A percentile compares a stretch with the other conserved stretches of the same genome.
These are phyloP conservation scores for Beauveria sp. DNA, from an alignment of 2,329 filamentous ascomycete genomes.

Conservation along the genomic window DNA sequence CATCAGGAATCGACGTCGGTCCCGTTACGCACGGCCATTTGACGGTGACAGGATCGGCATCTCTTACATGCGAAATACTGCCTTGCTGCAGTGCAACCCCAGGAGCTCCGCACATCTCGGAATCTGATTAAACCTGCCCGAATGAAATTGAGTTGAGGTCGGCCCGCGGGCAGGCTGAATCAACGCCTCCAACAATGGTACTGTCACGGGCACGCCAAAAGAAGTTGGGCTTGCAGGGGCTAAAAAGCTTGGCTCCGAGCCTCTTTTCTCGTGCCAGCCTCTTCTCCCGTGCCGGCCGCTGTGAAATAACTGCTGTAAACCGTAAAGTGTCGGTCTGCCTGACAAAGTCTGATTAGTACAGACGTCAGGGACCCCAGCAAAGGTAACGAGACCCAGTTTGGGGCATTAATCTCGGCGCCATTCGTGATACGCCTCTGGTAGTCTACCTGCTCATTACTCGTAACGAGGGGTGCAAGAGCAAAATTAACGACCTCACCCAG, in stretches of 20 bases:
- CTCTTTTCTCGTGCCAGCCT: not conserved
- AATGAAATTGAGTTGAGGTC: not conserved
- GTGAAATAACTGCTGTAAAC: too few species aligned
- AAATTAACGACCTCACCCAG: not conserved
- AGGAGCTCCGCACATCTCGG: not conserved
- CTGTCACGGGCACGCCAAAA: not conserved
- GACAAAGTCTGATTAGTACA: not conserved
- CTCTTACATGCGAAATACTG: not conserved
- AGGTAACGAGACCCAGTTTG: not conserved
- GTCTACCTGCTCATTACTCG: not conserved
- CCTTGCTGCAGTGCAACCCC: not conserved
- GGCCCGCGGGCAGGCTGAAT: not conserved
- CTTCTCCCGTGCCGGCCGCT: too few species aligned
- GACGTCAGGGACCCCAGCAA: not conserved
- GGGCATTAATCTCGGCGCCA: slow-evolving; percentile 7
- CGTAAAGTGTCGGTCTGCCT: not conserved
- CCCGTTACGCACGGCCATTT: not conserved
- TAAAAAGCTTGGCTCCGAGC: slow-evolving; percentile 6
- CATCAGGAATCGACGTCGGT: not conserved
- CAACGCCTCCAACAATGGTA: too few species aligned
- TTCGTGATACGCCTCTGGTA: not conserved
- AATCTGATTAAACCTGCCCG: not conserved
- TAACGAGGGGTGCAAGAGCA: not conserved
- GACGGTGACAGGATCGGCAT: not conserved
- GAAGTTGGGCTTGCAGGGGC: not conserved